A percentile compares a stretch with the other conserved stretches of the same genome.
Evolutionary conservation across 1,284 basidiomycete species (phyloP).

Genomic region (Sporisorium sorghi): DNA sequence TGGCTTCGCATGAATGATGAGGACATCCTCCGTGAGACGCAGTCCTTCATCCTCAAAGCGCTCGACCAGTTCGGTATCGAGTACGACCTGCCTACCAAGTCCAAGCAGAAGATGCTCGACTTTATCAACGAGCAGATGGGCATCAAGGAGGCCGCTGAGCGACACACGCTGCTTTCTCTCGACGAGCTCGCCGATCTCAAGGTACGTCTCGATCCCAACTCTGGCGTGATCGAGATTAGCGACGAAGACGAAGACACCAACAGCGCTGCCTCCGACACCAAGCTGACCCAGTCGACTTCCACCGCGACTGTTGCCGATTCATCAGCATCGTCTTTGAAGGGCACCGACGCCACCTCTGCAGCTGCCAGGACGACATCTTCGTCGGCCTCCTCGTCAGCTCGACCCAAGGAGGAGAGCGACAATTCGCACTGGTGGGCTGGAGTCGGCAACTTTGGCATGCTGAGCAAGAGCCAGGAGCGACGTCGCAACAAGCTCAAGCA

Average conservation of each 20-base stretch:
- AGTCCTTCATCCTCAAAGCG: constrained; percentile 59
- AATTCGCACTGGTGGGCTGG: constrained; percentile 52
- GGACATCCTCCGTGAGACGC: constrained; percentile 64
- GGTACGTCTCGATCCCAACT: constrained; percentile 41
- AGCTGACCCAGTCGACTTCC: constrained; percentile 17
- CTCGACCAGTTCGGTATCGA: constrained; percentile 54
- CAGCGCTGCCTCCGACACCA: constrained; percentile 34
- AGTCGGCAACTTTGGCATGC: constrained; percentile 37
- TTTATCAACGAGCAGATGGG: constrained; percentile 63
- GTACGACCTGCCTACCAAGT: constrained; percentile 45
- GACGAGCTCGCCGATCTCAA: constrained; percentile 61
- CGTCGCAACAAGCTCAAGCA: constrained; percentile 52
- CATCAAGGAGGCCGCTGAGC: constrained; percentile 44
- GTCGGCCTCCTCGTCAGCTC: constrained; percentile 2
- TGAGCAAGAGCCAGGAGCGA: constrained; percentile 38
- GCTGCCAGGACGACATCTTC: constrained; percentile 1
- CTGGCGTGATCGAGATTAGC: constrained; percentile 41
- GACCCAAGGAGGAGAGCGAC: constrained; percentile 19
- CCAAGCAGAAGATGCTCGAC: constrained; percentile 54
- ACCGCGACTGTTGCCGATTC: neutral
- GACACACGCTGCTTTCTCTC: constrained; percentile 57
- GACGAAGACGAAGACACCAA: constrained; percentile 45
- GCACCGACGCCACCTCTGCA: constrained; percentile 2
- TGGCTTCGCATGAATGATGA: constrained; percentile 68
- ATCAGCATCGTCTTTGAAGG: constrained; percentile 10